Conservation (phyloP, 1,284 basidiomycete genomes). For the Exobasidium cylindrosporum region DNA sequence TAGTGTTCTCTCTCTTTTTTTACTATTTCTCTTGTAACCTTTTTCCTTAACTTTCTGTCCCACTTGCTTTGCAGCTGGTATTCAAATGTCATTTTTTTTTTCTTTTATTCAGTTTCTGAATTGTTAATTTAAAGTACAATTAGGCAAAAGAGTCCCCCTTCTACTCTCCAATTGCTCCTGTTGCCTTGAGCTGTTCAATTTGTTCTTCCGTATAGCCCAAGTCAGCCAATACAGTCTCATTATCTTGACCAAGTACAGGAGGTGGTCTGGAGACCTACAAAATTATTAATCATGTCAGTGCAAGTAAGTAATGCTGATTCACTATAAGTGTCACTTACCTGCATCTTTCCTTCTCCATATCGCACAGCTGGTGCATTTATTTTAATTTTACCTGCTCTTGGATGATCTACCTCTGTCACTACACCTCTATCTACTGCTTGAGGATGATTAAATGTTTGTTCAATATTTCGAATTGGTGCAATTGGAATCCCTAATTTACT, state of each 20-base stretch:
- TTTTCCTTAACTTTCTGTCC: too few relatives aligned
- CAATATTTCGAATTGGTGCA: constrained; percentile 75
- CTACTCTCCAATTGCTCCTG: constrained; percentile 36
- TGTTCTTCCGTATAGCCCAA: constrained; percentile 66
- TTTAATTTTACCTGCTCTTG: constrained; percentile 76
- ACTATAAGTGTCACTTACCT: constrained; percentile 20
- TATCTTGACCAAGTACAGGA: constrained; percentile 56
- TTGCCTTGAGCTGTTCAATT: constrained; percentile 61
- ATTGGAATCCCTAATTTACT: constrained; percentile 37
- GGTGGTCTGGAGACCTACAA: constrained; percentile 32
- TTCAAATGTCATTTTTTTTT: too few relatives aligned
- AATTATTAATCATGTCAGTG: too few relatives aligned
- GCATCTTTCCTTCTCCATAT: constrained; percentile 74
- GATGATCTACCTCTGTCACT: constrained; percentile 64
- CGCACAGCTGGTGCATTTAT: constrained; percentile 79
- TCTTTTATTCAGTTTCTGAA: too few relatives aligned
- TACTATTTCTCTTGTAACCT: background rate
- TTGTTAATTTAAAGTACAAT: too few relatives aligned
- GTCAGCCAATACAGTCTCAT: constrained; percentile 60
- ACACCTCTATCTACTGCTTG: constrained; percentile 71
- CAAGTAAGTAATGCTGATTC: too few relatives aligned
- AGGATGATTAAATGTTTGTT: constrained; percentile 81
- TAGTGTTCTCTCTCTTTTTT: background rate
- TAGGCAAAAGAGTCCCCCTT: too few relatives aligned
- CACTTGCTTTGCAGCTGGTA: too few relatives aligned